A percentile compares a stretch with the other conserved stretches of the same genome.
Conservation (phyloP, 257 asterid genomes). For the Mitragyna speciosa region DNA sequence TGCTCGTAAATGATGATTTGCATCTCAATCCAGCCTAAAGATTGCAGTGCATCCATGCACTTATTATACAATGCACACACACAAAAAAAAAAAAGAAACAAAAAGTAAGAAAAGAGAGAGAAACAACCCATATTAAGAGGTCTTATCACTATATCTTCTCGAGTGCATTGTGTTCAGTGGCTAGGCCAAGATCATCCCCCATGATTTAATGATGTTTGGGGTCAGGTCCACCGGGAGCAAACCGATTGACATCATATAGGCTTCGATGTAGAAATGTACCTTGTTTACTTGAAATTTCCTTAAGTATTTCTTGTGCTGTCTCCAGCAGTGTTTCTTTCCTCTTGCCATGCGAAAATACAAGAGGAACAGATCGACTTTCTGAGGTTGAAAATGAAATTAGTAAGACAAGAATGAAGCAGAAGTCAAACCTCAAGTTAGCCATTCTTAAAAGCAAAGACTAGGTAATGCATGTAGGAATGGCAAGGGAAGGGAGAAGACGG, state of each 20-base stretch:
- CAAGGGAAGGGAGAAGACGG: neutral
- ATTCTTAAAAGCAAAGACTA: neutral
- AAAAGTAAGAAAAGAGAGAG: neutral
- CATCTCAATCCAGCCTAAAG: neutral
- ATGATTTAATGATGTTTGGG: conserved; percentile 45
- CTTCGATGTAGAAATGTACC: neutral
- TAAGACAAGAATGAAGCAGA: conserved; percentile 27
- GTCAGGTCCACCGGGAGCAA: conserved; percentile 60
- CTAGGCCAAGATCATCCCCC: neutral
- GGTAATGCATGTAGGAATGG: neutral
- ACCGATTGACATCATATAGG: conserved; percentile 23
- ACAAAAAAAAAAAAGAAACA: no score
- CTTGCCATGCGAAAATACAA: neutral
- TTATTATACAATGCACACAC: neutral
- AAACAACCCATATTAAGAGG: no score
- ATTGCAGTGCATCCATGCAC: neutral
- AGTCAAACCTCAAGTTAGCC: conserved; percentile 27
- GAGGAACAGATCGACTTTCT: conserved; percentile 23
- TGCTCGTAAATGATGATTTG: neutral
- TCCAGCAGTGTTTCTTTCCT: conserved; percentile 25
- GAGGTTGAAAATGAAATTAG: neutral
- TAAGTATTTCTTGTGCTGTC: conserved; percentile 30
- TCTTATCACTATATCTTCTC: neutral
- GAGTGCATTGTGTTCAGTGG: neutral
- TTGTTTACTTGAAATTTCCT: conserved; percentile 24